Conservation (phyloP, 2,329 filamentous ascomycete species). For the Alternaria atra region DNA sequence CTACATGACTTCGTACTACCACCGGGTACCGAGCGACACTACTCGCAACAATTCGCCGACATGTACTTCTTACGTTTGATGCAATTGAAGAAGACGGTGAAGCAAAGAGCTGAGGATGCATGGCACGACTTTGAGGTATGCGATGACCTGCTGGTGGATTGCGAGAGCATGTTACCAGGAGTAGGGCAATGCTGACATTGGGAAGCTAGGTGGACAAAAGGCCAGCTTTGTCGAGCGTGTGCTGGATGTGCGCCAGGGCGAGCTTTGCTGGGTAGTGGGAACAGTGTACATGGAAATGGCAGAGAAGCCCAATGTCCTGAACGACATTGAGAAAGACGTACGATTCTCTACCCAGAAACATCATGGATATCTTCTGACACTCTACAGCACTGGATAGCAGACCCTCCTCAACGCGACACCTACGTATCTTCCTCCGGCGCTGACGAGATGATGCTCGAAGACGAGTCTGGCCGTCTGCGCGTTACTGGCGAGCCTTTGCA, state of each 20-base stretch:
- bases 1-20: conserved; percentile 78
- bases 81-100: conserved; percentile 84
- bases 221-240: conserved; percentile 85
- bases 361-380: conserved; percentile 12
- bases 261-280: conserved; percentile 93
- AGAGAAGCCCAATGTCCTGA: conserved; percentile 92
- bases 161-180: not conserved
- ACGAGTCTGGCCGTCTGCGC: conserved; percentile 88
- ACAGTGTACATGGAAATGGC: conserved; percentile 98
- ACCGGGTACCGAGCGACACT: conserved; percentile 70
- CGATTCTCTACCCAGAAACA: not conserved
- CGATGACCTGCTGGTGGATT: conserved; percentile 3
- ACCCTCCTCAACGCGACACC: conserved; percentile 77
- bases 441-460: conserved; percentile 85
- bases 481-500: conserved; percentile 76
- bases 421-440: conserved; percentile 73
- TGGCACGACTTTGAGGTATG: conserved; percentile 76
- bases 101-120: conserved; percentile 74
- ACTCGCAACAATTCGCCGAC: conserved; percentile 95
- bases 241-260: conserved; percentile 92
- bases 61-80: conserved; percentile 95
- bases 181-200: conserved; percentile 14
- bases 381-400: conserved; percentile 82
- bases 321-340: conserved; percentile 93
- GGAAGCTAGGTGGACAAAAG: conserved; percentile 73